These are phyloP conservation scores for Claviceps pazoutovae DNA, from an alignment of 2,329 filamentous ascomycete genomes.

Conservation along the genomic window DNA sequence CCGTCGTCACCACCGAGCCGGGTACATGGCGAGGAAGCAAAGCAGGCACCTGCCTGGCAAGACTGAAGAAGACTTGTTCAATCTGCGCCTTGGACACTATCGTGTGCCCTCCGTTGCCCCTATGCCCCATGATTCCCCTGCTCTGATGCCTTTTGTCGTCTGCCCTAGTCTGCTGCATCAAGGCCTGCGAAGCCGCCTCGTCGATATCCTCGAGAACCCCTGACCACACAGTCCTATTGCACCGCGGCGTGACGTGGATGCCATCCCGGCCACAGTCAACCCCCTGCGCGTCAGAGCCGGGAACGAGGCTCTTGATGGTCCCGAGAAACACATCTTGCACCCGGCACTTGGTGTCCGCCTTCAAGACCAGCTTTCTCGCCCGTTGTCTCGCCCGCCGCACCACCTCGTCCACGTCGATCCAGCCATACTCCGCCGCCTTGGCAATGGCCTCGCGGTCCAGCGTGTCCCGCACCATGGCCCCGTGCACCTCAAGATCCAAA, in stretches of 20 bases:
- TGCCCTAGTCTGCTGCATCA: neutral
- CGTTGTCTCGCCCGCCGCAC: neutral
- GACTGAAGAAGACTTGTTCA: neutral
- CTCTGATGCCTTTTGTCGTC: neutral
- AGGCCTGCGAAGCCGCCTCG: neutral
- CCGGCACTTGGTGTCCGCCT: neutral
- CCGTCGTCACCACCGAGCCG: conserved; percentile 1
- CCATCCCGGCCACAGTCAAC: neutral
- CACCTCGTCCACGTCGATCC: conserved; percentile 7
- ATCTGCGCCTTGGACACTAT: neutral
- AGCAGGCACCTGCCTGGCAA: conserved; percentile 1
- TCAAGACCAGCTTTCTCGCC: neutral
- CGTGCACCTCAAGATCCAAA: conserved; percentile 12
- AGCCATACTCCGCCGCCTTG: conserved; percentile 5
- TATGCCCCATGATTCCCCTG: no score
- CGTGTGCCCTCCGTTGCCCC: neutral
- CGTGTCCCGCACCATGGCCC: conserved; percentile 10
- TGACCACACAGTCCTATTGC: conserved; percentile 2
- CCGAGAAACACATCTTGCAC: neutral
- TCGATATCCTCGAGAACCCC: neutral
- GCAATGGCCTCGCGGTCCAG: conserved; percentile 8
- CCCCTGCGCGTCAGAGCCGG: neutral
- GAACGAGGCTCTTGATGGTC: neutral
- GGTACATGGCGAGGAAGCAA: conserved; percentile 3
- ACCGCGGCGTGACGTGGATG: conserved; percentile 1